These are phyloP conservation scores for Neurospora sp. DNA, from an alignment of 495 filamentous ascomycete genomes.

Conservation along the genomic window DNA sequence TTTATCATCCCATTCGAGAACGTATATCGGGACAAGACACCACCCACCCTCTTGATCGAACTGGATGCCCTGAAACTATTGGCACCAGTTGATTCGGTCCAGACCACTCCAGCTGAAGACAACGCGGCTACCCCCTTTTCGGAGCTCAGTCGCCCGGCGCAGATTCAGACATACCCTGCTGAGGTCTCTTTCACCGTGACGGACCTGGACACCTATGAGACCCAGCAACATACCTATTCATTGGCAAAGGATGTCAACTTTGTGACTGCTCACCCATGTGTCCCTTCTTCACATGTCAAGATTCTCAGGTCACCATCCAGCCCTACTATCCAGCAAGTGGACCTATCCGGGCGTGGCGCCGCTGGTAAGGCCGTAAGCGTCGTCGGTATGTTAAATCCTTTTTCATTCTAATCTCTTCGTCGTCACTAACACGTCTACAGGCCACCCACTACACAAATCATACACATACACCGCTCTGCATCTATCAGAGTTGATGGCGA, in stretches of 20 bases:
- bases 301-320: slow-evolving; percentile 39
- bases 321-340: slow-evolving; percentile 42
- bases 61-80: slow-evolving; percentile 35
- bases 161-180: slow-evolving; percentile 39
- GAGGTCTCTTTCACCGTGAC: slow-evolving; percentile 42
- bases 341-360: slow-evolving; percentile 32
- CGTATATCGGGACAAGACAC: slow-evolving; percentile 32
- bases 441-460: slow-evolving; percentile 56
- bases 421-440: slow-evolving; percentile 21
- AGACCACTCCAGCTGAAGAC: slow-evolving; percentile 25
- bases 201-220: slow-evolving; percentile 23
- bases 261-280: slow-evolving; percentile 55
- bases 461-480: slow-evolving; percentile 48
- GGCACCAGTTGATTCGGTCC: slow-evolving; percentile 23
- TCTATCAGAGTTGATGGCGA: slow-evolving; percentile 40
- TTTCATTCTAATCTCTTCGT: not conserved
- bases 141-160: slow-evolving; percentile 23
- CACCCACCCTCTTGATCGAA: slow-evolving; percentile 28
- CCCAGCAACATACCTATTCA: slow-evolving; percentile 33
- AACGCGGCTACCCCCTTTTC: slow-evolving; percentile 22
- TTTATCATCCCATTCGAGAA: slow-evolving; percentile 47
- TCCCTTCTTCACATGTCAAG: slow-evolving; percentile 42
- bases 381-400: slow-evolving; percentile 23
- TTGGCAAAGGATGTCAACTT: slow-evolving; percentile 56
- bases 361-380: slow-evolving; percentile 29